Base-by-base conservation (phyloP, 345 rosid genomes). In the Noccaea caerulescens region DNA sequence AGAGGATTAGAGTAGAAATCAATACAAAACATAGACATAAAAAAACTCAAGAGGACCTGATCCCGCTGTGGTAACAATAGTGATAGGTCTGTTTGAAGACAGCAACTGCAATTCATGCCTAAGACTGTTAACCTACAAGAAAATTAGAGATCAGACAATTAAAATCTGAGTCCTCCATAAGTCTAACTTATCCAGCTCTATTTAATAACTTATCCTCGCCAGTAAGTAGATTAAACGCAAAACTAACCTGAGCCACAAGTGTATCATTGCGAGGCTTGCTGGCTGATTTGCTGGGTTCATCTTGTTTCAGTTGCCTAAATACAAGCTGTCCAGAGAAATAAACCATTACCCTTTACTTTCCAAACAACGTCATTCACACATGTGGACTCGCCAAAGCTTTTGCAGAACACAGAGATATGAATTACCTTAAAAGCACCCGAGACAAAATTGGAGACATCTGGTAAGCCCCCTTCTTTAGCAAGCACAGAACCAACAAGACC, bases 401-500 rank as follows among this genome's bases (percentile, higher is more conserved):
- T 27, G 30, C 30, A 27, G 30, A 2, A 60, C 27, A 75, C 36
- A 14, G n/a, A 59, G 30, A 37, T 32, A 25, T 34, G 42, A 25
- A 55, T 49, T 82, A 95, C 98, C 99, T 90, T 95, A 63, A 80
- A 60, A 78, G 89, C 86, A 58, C 96, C 96, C 0, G 92, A 81
- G 66, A 90, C 72, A 11, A 86, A 72, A 78, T 76, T 85, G 37
- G 92, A 81, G 52, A 86, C 77, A 72, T 63, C 79, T 7, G 84
- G 66, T 57, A 86, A 46, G 59, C 76, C 58, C 33, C 84, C 90
- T 69, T 88, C 99, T 78, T 85, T 92, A 7, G 83, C 97, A 77
- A 90, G 86, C 71, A 90, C 84, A 0, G 98, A 92, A 63, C 98
- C 98, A 71, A 85, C 78, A 78, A 95, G 54, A 50, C 98, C 99